A percentile compares a stretch with the other conserved stretches of the same genome.
phyloP scores from a whole-genome alignment of 768 basidiomycete species.

The Lanmaoa rubissima region DNA sequence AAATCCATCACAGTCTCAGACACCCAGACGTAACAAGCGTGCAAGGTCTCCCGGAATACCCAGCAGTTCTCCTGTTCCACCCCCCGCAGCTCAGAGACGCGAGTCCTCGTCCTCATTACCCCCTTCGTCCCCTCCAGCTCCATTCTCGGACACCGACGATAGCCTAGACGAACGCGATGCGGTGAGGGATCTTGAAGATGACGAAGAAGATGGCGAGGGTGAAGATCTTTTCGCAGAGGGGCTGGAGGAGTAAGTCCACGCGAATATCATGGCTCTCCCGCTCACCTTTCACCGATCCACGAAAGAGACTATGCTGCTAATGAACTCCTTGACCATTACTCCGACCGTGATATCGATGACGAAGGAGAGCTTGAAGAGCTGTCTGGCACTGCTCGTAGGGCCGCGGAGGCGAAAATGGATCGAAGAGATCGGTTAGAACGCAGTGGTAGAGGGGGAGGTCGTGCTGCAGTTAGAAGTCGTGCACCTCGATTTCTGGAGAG shows the following conservation, averaged over 20 bases:
- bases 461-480: constrained; percentile 75
- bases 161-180: constrained; percentile 69
- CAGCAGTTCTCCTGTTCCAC: constrained; percentile 44
- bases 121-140: constrained; percentile 79
- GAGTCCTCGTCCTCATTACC: constrained; percentile 75
- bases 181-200: constrained; percentile 63
- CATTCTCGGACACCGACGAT: constrained; percentile 87
- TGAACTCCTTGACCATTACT: constrained; percentile 80
- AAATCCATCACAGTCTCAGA: constrained; percentile 31
- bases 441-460: constrained; percentile 61
- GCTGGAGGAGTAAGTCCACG: constrained; percentile 59
- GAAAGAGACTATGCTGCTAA: constrained; percentile 84
- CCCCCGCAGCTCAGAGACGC: constrained; percentile 46
- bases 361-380: constrained; percentile 66
- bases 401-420: constrained; percentile 85
- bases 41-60: constrained; percentile 55
- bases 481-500: constrained; percentile 87
- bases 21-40: constrained; percentile 60
- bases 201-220: constrained; percentile 75
- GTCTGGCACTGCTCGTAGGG: constrained; percentile 67
- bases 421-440: constrained; percentile 78
- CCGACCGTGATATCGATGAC: constrained; percentile 84
- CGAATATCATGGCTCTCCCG: not conserved
- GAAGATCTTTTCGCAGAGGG: constrained; percentile 92
- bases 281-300: constrained; percentile 7